Percentiles rank a stretch among this genome's conserved stretches.
These are phyloP conservation scores for Proliferodiscus dingleyae DNA, from an alignment of 2,329 filamentous ascomycete species.

Conservation along the genomic window DNA sequence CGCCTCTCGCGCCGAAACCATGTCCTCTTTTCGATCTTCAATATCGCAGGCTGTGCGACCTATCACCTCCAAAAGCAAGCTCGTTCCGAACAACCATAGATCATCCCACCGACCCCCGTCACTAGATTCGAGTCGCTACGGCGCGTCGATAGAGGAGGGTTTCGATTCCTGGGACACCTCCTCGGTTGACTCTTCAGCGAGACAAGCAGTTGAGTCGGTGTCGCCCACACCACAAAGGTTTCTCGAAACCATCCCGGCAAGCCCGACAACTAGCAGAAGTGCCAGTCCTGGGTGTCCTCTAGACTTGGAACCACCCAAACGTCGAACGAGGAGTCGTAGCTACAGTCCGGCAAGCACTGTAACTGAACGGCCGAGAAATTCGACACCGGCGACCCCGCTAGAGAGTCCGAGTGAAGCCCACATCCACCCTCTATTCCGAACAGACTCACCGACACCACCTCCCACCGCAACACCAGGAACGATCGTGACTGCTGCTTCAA, in stretches of 20 bases:
- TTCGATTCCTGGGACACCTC: constrained; percentile 76
- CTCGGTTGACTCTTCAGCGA: constrained; percentile 56
- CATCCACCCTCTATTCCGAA: constrained; percentile 74
- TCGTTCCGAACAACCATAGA: constrained; percentile 43
- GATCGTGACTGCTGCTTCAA: constrained; percentile 64
- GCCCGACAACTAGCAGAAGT: constrained; percentile 58
- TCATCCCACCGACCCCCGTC: constrained; percentile 40
- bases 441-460: constrained; percentile 64
- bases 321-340: constrained; percentile 28
- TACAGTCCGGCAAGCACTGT: constrained; percentile 26
- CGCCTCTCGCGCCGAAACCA: constrained; percentile 41
- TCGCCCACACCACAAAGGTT: constrained; percentile 36
- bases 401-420: constrained; percentile 52
- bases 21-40: constrained; percentile 45
- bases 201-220: constrained; percentile 49
- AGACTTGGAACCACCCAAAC: constrained; percentile 48
- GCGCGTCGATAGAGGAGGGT: constrained; percentile 45
- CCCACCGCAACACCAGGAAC: constrained; percentile 64
- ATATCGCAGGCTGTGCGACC: constrained; percentile 48
- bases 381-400: constrained; percentile 25
- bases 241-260: constrained; percentile 68
- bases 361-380: constrained; percentile 12
- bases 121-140: constrained; percentile 38
- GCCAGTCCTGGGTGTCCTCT: constrained; percentile 58
- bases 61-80: constrained; percentile 50